Evolutionary conservation across 257 asterid species (phyloP), one percentile per base, ranked within the genome.

Genomic region (Cynanchum wilfordii): DNA sequence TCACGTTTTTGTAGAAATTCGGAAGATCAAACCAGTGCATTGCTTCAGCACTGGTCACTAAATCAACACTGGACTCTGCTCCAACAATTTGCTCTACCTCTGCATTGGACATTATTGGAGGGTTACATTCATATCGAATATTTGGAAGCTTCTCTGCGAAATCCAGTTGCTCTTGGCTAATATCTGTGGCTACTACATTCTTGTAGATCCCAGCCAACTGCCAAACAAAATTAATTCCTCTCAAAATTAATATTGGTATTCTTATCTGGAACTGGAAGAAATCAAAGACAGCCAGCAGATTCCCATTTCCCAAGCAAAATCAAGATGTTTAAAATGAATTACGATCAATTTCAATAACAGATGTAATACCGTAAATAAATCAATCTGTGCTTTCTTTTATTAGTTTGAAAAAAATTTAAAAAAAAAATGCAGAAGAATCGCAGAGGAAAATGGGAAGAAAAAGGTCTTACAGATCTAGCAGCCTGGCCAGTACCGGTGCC

Each of bases 401-500:
- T 33, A 33, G 3, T 33, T 30, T 33, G 1, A 33, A 33, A 33
- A 33, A 33, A 25, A 2, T 12, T 0, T 22, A 57, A 22, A 57
- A 0, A 8, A 30, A 42, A 42, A 42, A 42, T 7, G 11, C 12
- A 42, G 64, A 12, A 8, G 38, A 12, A 15, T 49, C 19, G 3
- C 52, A 19, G 15, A 42, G 13, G 27, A 24, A 77, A 71, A 59
- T 36, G 27, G 42, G 11, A 44, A 55, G 66, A n/a, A 19, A 42
- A 44, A 52, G 62, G 56, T n/a, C 84, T 65, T 30, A 90, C 96
- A 20, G 89, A 73, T 24, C 2, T 56, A 11, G 95, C 93, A 49
- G 96, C 95, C 78, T 90, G 96, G 82, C 96, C 93, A 65, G 45
- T 83, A 19, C 95, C 96, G 4, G 95, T 88, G 81, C 96, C 95